phyloP scores from a whole-genome alignment of 1,139 yeast species.

The Pichia sp. region DNA sequence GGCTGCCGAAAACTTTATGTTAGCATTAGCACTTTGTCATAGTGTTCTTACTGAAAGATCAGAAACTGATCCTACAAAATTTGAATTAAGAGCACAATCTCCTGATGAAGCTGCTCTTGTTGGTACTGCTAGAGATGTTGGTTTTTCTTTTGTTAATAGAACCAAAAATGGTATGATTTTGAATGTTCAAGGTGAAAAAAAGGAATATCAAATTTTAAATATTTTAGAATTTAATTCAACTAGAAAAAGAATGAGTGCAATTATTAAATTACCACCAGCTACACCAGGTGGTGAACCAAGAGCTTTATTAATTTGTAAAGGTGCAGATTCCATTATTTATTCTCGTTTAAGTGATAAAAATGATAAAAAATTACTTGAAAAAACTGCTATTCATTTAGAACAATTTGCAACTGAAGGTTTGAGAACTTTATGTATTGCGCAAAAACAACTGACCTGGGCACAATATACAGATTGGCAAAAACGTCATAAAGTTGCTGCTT shows the following conservation, averaged over 20 bases:
- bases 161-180: constrained; percentile 65
- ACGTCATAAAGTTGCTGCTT: constrained; percentile 68
- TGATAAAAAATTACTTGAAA: constrained; percentile 43
- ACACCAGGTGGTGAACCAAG: constrained; percentile 39
- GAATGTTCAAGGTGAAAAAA: constrained; percentile 66
- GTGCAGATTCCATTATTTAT: constrained; percentile 91
- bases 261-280: constrained; percentile 52
- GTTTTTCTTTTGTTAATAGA: constrained; percentile 73
- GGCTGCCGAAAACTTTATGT: constrained; percentile 73
- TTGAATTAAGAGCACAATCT: constrained; percentile 85
- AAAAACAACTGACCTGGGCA: constrained; percentile 57
- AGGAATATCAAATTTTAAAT: constrained; percentile 68
- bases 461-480: constrained; percentile 63
- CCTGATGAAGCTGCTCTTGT: constrained; percentile 98
- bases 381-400: constrained; percentile 80
- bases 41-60: constrained; percentile 77
- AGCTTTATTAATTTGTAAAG: constrained; percentile 71
- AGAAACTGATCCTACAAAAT: constrained; percentile 48
- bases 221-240: constrained; percentile 83
- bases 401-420: constrained; percentile 95
- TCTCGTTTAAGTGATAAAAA: constrained; percentile 48
- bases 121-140: constrained; percentile 86
- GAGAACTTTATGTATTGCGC: constrained; percentile 89
- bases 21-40: constrained; percentile 85
- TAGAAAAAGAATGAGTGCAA: constrained; percentile 94